Evolutionary conservation across 2,329 filamentous ascomycete species (phyloP), one percentile per base, ranked within the genome.

Genomic region (Fusarium musae): DNA sequence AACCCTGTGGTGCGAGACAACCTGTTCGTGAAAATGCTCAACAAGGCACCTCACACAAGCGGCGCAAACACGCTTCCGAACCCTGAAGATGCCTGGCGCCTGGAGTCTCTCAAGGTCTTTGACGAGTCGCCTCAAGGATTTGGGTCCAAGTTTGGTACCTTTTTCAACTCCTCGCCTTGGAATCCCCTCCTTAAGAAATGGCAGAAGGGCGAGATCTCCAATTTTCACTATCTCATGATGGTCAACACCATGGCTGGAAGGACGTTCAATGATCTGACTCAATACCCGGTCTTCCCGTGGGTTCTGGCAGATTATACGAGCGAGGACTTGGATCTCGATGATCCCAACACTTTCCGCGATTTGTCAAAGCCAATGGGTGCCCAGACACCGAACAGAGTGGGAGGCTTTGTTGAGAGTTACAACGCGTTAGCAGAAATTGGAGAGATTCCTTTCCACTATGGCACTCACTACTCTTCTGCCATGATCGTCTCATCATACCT

Each of bases 401-500:
- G 89, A 0, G 93, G 95, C 11, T 97, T 96, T 78, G 88, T 90
- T 58, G 93, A 97, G 77, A 90, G 95, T 36, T 98, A 97, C 80
- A 91, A 92, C 74, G 93, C 94, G 21, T 92, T 99, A 80, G 92
- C 92, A 2, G 96, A 98, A 80, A 97, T 99, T 87, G 94, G 92
- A 12, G 95, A 97, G 50, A 92, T 93, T 2, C 93, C 96, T 1
- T 99, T 98, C 80, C 96, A 99, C 80, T 99, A 98, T 76, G 96
- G 96, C 23, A 99, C 97, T 0, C 97, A 99, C 80, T 99, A 99
- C 81, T 98, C 96, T 3, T 98, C 96, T 5, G 96, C 96, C 12
- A 99, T 98, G 96, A 98, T 97, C 66, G 96, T 99, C 11, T 95
- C 95, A 17, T 98, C 95, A 0, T 99, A 98, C 78, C 88, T 99